These are phyloP conservation scores for Xylaria sp. DNA, from an alignment of 2,329 filamentous ascomycete genomes.

Conservation along the genomic window DNA sequence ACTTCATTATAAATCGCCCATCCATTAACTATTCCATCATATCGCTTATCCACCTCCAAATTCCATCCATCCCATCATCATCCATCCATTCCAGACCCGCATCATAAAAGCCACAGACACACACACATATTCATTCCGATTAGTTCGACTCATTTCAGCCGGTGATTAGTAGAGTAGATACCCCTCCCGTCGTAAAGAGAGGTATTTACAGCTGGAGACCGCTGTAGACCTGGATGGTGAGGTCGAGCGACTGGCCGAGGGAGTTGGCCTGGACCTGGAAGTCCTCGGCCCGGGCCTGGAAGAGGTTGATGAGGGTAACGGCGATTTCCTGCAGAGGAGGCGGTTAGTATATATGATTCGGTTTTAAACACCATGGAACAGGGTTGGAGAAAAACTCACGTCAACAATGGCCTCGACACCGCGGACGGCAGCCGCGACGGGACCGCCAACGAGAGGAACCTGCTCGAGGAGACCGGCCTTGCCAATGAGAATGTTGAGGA, in stretches of 20 bases:
- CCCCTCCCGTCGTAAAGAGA: too few species aligned
- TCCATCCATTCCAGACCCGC: too few species aligned
- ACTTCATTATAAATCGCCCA: too few species aligned
- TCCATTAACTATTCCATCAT: too few species aligned
- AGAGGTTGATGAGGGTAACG: slow-evolving; percentile 6
- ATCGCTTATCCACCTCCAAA: too few species aligned
- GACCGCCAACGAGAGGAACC: slow-evolving; percentile 11
- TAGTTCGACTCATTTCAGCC: too few species aligned
- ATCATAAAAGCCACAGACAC: too few species aligned
- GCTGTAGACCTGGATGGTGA: slow-evolving; percentile 6
- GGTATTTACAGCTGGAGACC: neutral
- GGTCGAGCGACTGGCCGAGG: slow-evolving; percentile 4
- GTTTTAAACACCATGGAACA: neutral
- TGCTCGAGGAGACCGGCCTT: slow-evolving; percentile 12
- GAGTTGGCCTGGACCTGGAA: slow-evolving; percentile 6
- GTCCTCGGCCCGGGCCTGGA: slow-evolving; percentile 1
- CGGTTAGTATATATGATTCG: neutral
- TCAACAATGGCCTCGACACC: slow-evolving; percentile 12
- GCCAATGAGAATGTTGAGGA: slow-evolving; percentile 19
- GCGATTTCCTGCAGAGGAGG: neutral
- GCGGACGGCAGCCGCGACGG: slow-evolving; percentile 14
- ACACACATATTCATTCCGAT: too few species aligned
- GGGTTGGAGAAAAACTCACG: slow-evolving; percentile 2
- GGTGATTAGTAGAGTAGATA: too few species aligned
- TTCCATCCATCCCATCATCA: too few species aligned